Evolutionary conservation across 305 asterid species (phyloP).

Genomic region (Fraxinus angustifolia): DNA sequence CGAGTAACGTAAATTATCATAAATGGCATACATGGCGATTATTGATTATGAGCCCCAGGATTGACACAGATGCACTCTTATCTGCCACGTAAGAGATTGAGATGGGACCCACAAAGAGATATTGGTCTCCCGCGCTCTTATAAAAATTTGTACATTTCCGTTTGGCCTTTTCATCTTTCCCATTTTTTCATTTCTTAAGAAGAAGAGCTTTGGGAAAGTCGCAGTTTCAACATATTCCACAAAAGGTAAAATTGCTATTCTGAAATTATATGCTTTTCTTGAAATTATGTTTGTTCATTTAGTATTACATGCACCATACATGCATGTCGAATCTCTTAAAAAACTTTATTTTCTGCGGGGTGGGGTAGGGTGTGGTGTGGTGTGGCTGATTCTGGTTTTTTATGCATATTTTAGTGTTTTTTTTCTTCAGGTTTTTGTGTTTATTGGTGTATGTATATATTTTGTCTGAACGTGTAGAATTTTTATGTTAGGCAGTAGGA

Average conservation of each 20-base stretch:
- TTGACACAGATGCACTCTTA: conserved; percentile 40
- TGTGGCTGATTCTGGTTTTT: not conserved
- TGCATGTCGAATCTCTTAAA: not conserved
- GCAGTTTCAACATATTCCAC: not conserved
- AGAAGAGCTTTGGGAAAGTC: not conserved
- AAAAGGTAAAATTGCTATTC: not conserved
- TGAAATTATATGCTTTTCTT: not conserved
- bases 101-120: conserved; percentile 38
- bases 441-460: not conserved
- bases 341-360: not conserved
- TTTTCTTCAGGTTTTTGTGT: not conserved
- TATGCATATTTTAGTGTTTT: not conserved
- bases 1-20: no score
- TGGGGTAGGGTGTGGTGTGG: not conserved
- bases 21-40: no score
- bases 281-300: not conserved
- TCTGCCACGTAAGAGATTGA: conserved; percentile 54
- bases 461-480: not conserved
- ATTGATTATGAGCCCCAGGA: conserved; percentile 40
- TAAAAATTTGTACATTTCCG: conserved; percentile 38
- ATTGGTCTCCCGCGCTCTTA: conserved; percentile 56
- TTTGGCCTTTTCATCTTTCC: conserved; percentile 32
- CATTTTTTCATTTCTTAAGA: not conserved
- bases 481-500: not conserved
- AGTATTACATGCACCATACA: conserved; percentile 12